phyloP scores from a whole-genome alignment of 306 rosid genomes.

The Rosa rugosa region DNA sequence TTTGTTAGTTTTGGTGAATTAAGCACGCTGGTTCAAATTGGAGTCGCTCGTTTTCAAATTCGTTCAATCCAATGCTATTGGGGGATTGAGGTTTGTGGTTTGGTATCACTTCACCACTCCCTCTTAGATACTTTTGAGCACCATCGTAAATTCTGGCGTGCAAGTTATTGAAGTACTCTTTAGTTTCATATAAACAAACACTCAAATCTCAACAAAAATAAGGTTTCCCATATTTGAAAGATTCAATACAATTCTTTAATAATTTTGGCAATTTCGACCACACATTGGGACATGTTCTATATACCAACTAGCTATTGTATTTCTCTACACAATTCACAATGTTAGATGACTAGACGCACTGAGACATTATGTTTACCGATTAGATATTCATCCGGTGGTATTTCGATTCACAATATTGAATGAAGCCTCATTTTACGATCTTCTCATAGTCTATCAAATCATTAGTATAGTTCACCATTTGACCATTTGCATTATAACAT shows the following conservation, averaged over 20 bases:
- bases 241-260: not conserved
- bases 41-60: not conserved
- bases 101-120: not conserved
- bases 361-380: too few relatives aligned
- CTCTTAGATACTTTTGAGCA: not conserved
- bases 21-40: not conserved
- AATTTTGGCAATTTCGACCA: not conserved
- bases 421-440: too few relatives aligned
- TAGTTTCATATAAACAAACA: not conserved
- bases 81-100: not conserved
- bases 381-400: too few relatives aligned
- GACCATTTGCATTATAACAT: too few relatives aligned
- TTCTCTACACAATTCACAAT: not conserved
- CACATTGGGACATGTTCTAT: not conserved
- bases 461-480: too few relatives aligned
- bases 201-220: not conserved
- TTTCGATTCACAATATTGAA: too few relatives aligned
- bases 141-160: not conserved
- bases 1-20: not conserved
- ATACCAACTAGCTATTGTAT: not conserved
- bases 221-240: not conserved
- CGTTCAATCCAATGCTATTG: not conserved
- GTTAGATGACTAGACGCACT: not conserved
- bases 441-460: too few relatives aligned
- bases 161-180: not conserved